Conservation (phyloP, 768 basidiomycete genomes). For the Macrolepiota albuminosa region DNA sequence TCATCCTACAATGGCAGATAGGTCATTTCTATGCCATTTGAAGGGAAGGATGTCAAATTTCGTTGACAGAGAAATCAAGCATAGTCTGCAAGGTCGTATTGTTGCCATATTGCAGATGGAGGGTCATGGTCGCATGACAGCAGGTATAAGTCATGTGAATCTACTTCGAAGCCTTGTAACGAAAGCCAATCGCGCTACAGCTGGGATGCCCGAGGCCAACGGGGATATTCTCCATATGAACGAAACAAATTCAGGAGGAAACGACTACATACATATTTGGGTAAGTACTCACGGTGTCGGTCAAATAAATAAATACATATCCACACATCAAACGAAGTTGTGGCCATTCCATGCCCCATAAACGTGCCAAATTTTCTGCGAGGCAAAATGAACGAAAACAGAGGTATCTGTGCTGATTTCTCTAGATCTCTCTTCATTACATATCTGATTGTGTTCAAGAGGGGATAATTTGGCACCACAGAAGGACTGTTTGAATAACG, state of each 20-base stretch:
- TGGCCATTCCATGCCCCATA: constrained; percentile 51
- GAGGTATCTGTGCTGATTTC: constrained; percentile 29
- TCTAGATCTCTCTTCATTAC: not conserved
- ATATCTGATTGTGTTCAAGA: constrained; percentile 25
- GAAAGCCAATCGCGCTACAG: not conserved
- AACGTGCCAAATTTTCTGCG: constrained; percentile 50
- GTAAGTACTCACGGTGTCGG: not conserved
- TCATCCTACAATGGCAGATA: not conserved
- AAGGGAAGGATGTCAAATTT: not conserved
- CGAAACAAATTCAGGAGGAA: not conserved
- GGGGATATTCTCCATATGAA: not conserved
- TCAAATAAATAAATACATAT: not conserved
- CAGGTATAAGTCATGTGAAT: not conserved
- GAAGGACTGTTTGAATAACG: constrained; percentile 38
- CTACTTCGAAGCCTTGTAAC: not conserved
- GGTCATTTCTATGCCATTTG: too few species aligned
- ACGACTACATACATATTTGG: not conserved
- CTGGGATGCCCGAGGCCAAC: not conserved
- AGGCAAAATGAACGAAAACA: constrained; percentile 38
- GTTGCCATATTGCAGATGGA: not conserved
- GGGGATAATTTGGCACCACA: constrained; percentile 46
- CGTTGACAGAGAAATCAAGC: not conserved
- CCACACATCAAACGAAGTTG: not conserved
- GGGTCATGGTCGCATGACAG: not conserved
- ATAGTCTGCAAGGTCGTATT: not conserved